Base-by-base conservation (phyloP, 108 stramenopile genomes). In the Epithemia pelagica region DNA sequence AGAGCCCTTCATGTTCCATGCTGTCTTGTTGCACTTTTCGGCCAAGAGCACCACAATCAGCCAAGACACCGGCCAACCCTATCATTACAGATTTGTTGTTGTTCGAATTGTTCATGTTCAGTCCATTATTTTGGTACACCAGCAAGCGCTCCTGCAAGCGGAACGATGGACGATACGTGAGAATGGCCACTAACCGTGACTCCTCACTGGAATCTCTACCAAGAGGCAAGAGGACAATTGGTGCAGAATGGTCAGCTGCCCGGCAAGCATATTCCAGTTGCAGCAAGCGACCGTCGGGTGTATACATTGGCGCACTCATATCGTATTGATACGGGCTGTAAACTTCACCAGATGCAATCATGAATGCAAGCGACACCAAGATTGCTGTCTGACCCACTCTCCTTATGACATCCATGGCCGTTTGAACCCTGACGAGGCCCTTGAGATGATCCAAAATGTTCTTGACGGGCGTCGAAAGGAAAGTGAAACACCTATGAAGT, bases 311-410 rank as follows among this genome's bases (percentile, higher is more conserved):
- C 27, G 79, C 85, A 19, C 85, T 85, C 30, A 82, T 74, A 66
- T 93, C 91, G 62, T 93, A 93, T 58, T 90, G 79, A 72, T 93
- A 93, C 31, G 70, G 73, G 62, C 86, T 80, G 70, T 89, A 92
- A 7, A 27, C 56, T 8, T 58, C 26, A 7, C 18, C 37, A 5
- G 37, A 46, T 46, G 15, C 37, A n/a, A n/a, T n/a, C n/a, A n/a
- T n/a, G n/a, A n/a, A n/a, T n/a, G n/a, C n/a, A n/a, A n/a, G n/a
- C n/a, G n/a, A n/a, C n/a, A n/a, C n/a, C n/a, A n/a, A n/a, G n/a
- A n/a, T n/a, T n/a, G n/a, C n/a, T n/a, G n/a, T n/a, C n/a, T n/a
- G n/a, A n/a, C n/a, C n/a, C n/a, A n/a, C n/a, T n/a, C n/a, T n/a
- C n/a, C n/a, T n/a, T n/a, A n/a, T n/a, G n/a, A n/a, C n/a, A n/a